A percentile compares a stretch with the other conserved stretches of the same genome.
phyloP scores from a whole-genome alignment of 192 early-diverging fungal genomes.

The Mortierella alpina region DNA sequence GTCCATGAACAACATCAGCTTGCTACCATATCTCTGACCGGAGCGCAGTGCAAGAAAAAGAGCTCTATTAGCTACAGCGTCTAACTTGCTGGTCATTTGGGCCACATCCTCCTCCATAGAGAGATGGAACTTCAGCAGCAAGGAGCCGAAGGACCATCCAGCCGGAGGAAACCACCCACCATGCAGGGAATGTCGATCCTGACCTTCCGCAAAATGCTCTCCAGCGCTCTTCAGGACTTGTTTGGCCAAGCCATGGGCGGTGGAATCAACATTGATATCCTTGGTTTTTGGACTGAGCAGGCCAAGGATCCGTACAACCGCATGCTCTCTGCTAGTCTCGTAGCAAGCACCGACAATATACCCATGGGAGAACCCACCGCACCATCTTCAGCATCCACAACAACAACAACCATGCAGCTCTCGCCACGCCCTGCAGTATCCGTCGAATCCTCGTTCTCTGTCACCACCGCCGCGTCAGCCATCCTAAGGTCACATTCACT shows the following conservation, averaged over 20 bases:
- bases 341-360: not conserved
- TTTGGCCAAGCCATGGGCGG: constrained; percentile 47
- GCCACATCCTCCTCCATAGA: not conserved
- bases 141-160: not conserved
- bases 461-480: constrained; percentile 33
- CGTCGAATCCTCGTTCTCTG: constrained; percentile 12
- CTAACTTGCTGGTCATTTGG: not conserved
- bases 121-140: constrained; percentile 32
- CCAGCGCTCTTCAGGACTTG: constrained; percentile 37
- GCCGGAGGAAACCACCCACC: constrained; percentile 4
- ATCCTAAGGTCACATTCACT: constrained; percentile 33
- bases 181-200: constrained; percentile 26
- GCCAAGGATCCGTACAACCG: constrained; percentile 42
- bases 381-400: not conserved
- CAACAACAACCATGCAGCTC: not conserved
- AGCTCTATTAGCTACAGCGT: not conserved
- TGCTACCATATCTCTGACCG: too few relatives aligned
- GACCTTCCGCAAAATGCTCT: constrained; percentile 45
- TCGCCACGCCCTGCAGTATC: not conserved
- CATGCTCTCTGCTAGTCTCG: not conserved
- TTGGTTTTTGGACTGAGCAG: constrained; percentile 40
- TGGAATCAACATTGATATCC: constrained; percentile 50
- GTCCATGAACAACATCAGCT: too few relatives aligned
- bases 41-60: too few relatives aligned
- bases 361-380: constrained; percentile 3